Evolutionary conservation across 768 basidiomycete species (phyloP).

Genomic region (Trametes gibbosa): DNA sequence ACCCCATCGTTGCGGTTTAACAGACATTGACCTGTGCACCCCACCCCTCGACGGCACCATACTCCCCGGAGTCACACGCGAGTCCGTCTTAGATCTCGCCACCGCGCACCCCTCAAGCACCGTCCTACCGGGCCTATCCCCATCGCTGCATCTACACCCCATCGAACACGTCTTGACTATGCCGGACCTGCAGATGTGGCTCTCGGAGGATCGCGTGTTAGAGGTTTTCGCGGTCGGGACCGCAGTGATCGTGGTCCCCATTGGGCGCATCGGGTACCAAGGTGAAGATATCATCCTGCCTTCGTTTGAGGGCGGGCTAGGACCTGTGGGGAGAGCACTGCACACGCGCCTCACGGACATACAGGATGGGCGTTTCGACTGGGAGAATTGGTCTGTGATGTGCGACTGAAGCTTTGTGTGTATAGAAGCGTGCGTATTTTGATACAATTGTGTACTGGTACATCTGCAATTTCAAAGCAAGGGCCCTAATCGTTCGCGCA

Average conservation of each 20-base stretch:
- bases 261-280: conserved; percentile 71
- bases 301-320: conserved; percentile 46
- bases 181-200: conserved; percentile 40
- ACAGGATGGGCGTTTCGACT: conserved; percentile 63
- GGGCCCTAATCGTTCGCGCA: too few species aligned
- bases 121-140: conserved; percentile 40
- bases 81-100: conserved; percentile 73
- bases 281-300: conserved; percentile 63
- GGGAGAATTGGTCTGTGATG: conserved; percentile 61
- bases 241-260: conserved; percentile 71
- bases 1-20: background rate
- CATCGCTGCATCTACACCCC: conserved; percentile 40
- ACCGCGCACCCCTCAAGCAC: conserved; percentile 48
- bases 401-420: conserved; percentile 19
- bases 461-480: too few species aligned
- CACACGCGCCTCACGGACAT: conserved; percentile 70
- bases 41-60: conserved; percentile 90
- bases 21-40: conserved; percentile 79
- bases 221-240: conserved; percentile 88
- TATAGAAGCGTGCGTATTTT: too few species aligned
- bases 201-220: conserved; percentile 58
- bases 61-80: conserved; percentile 88
- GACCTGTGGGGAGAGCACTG: conserved; percentile 63
- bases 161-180: conserved; percentile 47
- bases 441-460: too few species aligned